Base-by-base conservation (phyloP, 306 rosid species). In the Begonia loranthoides region DNA sequence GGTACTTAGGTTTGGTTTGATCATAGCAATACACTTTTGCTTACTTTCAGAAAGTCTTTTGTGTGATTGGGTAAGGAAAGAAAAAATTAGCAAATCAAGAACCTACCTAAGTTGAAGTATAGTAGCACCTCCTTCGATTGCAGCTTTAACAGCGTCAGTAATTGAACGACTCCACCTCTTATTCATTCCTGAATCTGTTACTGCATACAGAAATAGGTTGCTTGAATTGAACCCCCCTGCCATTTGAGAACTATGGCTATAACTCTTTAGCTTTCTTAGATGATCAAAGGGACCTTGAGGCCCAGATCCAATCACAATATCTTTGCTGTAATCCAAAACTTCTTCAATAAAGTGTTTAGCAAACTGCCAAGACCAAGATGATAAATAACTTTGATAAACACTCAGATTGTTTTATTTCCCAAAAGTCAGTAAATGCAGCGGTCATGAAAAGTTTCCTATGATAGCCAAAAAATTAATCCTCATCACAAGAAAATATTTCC, bases 201-300 rank as follows among this genome's bases (percentile, higher is more conserved):
- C 94, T 59, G 95, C 97, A 61, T 90, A 85, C 73, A 90, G 62
- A 56, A 85, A 60, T 19, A 90, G 62, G 70, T 80, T 70, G 52
- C 63, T 69, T 65, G 85, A 84, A 54, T 74, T 75, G 73, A 90
- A 85, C 54, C 72, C 62, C 17, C 62, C 69, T 70, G 63, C 74
- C 60, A 83, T 57, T 48, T 12, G 43, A 56, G 84, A 63, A 50
- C 49, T 66, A 41, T 49, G 78, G 58, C 12, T 44, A 19, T 48
- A 50, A 66, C 62, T 70, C 68, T 82, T 82, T 15, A 85, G 85
- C 39, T 60, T 63, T 45, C 75, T 65, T 68, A 81, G 73, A 60
- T 80, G 95, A 71, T 90, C 97, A 24, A 90, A 80, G 15, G 94
- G 97, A 50, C 94, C 94, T 66, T 85, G 95, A 58, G 68, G 66